Percentiles rank a stretch among this genome's conserved stretches.
Evolutionary conservation across 2,329 filamentous ascomycete species (phyloP).

Genomic region (Sarocladium brachiariae): DNA sequence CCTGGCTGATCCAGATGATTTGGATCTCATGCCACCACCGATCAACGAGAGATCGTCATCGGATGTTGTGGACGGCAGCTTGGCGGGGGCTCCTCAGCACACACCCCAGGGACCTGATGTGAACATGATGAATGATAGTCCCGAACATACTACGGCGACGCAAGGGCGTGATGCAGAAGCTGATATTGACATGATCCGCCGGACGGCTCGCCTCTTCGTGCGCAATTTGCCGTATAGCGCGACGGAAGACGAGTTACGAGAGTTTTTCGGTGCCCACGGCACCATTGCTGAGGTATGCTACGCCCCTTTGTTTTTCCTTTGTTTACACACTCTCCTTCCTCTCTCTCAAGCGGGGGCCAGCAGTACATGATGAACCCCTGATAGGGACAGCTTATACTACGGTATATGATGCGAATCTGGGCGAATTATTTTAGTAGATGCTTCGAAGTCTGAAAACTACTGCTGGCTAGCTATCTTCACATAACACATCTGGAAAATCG

Average conservation of each 20-base stretch:
- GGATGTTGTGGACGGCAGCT: constrained; percentile 10
- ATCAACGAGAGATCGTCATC: not conserved
- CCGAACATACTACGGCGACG: constrained; percentile 23
- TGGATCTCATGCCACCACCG: constrained; percentile 16
- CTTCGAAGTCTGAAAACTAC: constrained; percentile 70
- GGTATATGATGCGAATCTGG: constrained; percentile 85
- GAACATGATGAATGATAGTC: constrained; percentile 16
- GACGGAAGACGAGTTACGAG: constrained; percentile 68
- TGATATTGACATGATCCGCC: constrained; percentile 53
- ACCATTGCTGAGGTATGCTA: constrained; percentile 77
- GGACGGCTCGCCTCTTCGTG: constrained; percentile 75
- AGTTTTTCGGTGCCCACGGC: constrained; percentile 67
- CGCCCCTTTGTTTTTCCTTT: constrained; percentile 12
- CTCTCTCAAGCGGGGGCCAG: constrained; percentile 5
- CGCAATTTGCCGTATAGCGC: constrained; percentile 81
- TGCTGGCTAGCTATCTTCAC: constrained; percentile 16
- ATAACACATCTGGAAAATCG: constrained; percentile 22
- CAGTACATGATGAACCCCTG: constrained; percentile 87
- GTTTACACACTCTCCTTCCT: constrained; percentile 8
- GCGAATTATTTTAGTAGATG: constrained; percentile 99
- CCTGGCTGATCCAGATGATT: constrained; percentile 68
- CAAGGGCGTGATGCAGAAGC: constrained; percentile 18
- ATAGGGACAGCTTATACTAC: constrained; percentile 99
- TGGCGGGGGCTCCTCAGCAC: constrained; percentile 14
- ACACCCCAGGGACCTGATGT: not conserved